Evolutionary conservation across 768 basidiomycete species (phyloP).

Genomic region (Coprinopsis strossmayeri): DNA sequence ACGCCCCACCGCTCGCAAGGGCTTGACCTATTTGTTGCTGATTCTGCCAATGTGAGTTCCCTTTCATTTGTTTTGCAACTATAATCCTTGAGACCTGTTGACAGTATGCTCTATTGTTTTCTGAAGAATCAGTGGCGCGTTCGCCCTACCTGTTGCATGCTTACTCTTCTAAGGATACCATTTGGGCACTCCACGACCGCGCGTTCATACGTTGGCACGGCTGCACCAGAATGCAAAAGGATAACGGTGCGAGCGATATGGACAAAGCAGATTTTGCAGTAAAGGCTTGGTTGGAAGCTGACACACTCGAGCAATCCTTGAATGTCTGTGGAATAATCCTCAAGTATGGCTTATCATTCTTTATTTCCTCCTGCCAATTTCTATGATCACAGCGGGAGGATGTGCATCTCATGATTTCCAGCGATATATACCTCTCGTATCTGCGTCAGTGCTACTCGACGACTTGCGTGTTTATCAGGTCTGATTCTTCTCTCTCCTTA

Average conservation of each 20-base stretch:
- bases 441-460: conserved; percentile 33
- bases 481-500: not conserved
- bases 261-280: conserved; percentile 59
- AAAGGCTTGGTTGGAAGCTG: conserved; percentile 65
- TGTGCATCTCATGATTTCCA: conserved; percentile 70
- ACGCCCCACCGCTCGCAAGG: conserved; percentile 33
- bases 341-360: conserved; percentile 47
- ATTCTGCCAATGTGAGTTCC: conserved; percentile 58
- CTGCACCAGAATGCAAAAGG: conserved; percentile 56
- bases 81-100: no score
- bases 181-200: conserved; percentile 73
- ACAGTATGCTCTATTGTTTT: conserved; percentile 69
- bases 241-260: conserved; percentile 30
- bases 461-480: not conserved
- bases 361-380: not conserved
- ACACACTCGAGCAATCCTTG: conserved; percentile 56
- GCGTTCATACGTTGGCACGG: conserved; percentile 68
- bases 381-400: conserved; percentile 51
- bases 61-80: no score
- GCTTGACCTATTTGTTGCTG: conserved; percentile 49
- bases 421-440: conserved; percentile 53
- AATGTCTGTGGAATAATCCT: conserved; percentile 70
- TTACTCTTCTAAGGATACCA: conserved; percentile 51
- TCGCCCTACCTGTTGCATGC: conserved; percentile 22
- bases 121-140: conserved; percentile 54